phyloP scores from a whole-genome alignment of 106 monocot genomes.

The Hemerocallis citrina region DNA sequence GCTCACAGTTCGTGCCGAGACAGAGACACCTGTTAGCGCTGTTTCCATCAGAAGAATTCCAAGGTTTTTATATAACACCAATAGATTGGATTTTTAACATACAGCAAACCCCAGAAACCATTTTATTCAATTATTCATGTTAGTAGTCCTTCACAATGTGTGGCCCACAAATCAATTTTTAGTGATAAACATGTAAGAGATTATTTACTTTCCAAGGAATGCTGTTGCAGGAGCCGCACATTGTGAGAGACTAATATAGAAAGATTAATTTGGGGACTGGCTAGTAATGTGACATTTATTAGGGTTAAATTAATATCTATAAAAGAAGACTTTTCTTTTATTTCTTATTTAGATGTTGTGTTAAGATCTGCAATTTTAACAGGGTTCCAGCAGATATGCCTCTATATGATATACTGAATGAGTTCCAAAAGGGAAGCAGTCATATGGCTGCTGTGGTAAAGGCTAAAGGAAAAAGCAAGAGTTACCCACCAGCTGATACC shows the following conservation, averaged over 20 bases:
- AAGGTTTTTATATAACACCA: slow-evolving; percentile 23
- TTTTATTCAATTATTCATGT: too few relatives aligned
- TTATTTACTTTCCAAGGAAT: too few relatives aligned
- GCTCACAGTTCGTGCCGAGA: slow-evolving; percentile 84
- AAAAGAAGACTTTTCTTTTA: not conserved
- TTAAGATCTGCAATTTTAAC: slow-evolving; percentile 19
- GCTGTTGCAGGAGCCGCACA: too few relatives aligned
- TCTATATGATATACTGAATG: slow-evolving; percentile 96
- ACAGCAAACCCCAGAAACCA: not conserved
- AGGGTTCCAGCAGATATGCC: slow-evolving; percentile 99
- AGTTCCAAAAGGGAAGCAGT: slow-evolving; percentile 99
- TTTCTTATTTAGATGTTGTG: not conserved
- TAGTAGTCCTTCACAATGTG: too few relatives aligned
- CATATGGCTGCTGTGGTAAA: slow-evolving; percentile 98
- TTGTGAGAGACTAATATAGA: too few relatives aligned
- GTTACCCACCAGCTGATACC: slow-evolving; percentile 8
- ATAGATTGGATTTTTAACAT: not conserved
- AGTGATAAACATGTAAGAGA: too few relatives aligned
- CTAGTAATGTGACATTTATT: not conserved
- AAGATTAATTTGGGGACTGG: not conserved
- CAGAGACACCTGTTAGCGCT: slow-evolving; percentile 85
- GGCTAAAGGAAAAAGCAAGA: slow-evolving; percentile 39
- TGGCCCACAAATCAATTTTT: not conserved
- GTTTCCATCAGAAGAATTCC: slow-evolving; percentile 89
- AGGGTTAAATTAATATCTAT: not conserved